Percentiles rank a stretch among this genome's conserved stretches.
phyloP scores from a whole-genome alignment of 2,329 filamentous ascomycete genomes.

The Dichotomopilus funicola region DNA sequence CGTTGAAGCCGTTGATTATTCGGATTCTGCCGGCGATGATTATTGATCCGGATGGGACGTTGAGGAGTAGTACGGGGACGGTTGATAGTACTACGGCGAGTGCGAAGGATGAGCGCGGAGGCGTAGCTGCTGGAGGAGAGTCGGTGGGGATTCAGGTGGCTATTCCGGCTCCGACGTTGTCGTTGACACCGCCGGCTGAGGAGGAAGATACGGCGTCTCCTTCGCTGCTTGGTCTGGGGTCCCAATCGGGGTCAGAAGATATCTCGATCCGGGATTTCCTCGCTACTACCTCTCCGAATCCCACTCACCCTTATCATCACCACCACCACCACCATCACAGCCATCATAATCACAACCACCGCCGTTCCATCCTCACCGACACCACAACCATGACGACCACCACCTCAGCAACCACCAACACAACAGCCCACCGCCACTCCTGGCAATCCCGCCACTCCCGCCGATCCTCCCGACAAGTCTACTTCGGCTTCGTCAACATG shows the following conservation, averaged over 20 bases:
- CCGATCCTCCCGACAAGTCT: slow-evolving; percentile 33
- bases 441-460: no score
- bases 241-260: slow-evolving; percentile 10
- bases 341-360: not conserved
- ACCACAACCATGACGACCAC: not conserved
- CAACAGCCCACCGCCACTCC: not conserved
- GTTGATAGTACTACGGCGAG: slow-evolving; percentile 19
- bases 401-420: not conserved
- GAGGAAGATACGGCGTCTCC: not conserved
- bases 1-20: slow-evolving; percentile 77
- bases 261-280: slow-evolving; percentile 22
- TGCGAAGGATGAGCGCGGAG: not conserved
- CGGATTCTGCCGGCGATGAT: slow-evolving; percentile 53
- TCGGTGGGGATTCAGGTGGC: not conserved
- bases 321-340: not conserved
- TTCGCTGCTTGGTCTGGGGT: no score
- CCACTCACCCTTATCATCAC: not conserved
- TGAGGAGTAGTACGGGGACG: slow-evolving; percentile 23
- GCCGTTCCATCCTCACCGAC: not conserved
- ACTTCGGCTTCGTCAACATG: slow-evolving; percentile 75
- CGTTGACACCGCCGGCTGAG: not conserved
- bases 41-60: slow-evolving; percentile 43
- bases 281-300: not conserved
- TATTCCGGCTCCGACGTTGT: not conserved
- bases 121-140: not conserved